Base-by-base conservation (phyloP, 192 early-diverging fungal genomes). In the Haplosporangium gracile region DNA sequence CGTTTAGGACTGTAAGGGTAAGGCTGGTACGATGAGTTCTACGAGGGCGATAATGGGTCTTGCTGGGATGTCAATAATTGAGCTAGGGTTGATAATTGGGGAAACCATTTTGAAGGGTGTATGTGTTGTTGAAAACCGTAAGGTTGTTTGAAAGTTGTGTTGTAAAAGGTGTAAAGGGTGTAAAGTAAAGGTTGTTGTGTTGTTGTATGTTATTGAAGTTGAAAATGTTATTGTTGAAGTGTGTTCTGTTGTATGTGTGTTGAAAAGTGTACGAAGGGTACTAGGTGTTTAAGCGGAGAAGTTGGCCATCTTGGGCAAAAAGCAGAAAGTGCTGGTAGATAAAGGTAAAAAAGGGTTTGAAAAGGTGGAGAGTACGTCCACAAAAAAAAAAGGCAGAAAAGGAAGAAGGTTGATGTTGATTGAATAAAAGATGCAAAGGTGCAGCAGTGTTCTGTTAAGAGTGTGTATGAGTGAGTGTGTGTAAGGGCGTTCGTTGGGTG, bases 1-100 rank as follows among this genome's bases (percentile, higher is more conserved):
- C 40, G 45, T 75, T 86, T 86, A 86, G 72, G 84, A 78, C 71
- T 86, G 84, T 86, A 86, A 86, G 84, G 83, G 78, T 32, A 73
- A 75, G 72, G 77, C 74, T 73, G 72, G 57, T 29, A 79, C 40
- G 55, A 72, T 71, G 20, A 65, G 65, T 80, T 77, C 78, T 86
- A 78, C 75, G 38, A 72, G 70, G 47, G 26, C 22, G 75, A 80
- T 79, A 70, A 70, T 76, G 53, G 24, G 32, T 78, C 72, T 77
- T 70, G 75, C 39, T 77, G 26, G 47, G 36, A 81, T 80, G 70
- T 80, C 78, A 73, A 80, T 81, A 75, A 72, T 85, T 77, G 76
- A 73, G 68, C 77, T 73, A 55, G 75, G 78, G 78, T 65, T 65
- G 76, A 70, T 77, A 77, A 80, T 86, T 80, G 84, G 79, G 79